Base-by-base conservation (phyloP, 805 yeast genomes). In the Monosporozyma siamensis region DNA sequence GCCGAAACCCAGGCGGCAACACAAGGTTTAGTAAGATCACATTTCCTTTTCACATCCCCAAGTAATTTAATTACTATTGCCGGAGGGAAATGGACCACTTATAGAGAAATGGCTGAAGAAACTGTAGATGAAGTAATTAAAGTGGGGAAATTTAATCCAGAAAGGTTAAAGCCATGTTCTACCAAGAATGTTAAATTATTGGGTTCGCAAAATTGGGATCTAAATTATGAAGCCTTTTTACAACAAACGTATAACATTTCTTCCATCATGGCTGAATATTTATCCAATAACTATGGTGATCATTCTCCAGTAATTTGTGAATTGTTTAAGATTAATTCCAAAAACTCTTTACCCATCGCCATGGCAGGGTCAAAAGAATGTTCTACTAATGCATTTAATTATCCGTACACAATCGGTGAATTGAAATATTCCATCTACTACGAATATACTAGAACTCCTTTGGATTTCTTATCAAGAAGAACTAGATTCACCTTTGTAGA, bases 11-110 rank as follows among this genome's bases (percentile, higher is more conserved):
- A 32, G 7, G 39, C 17, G 4, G 70, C 80, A 38, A 89, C 97
- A 45, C 92, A 88, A 68, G 89, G 88, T 41, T 71, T 89, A 50
- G 97, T 89, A 35, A 81, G 97, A 69, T 82, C 85, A 52, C 97
- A 89, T 65, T 71, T 89, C 54, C 73, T 89, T 42, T 74, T 82
- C 55, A 71, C 77, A 24, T 75, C 94, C 26, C 78, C 72, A 45
- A 72, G 82, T 43, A 92, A 90, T 21, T 74, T 89, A 52, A 71
- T 89, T 31, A 89, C 97, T 31, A 83, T 89, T 51, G 81, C 95
- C 15, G 97, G 97, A 56, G 97, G 97, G 63, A 89, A 89, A 69
- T 89, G 97, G 97, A 89, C 97, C 42, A 89, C 97, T 29, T 90
- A 89, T 71, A 77, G 97, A 69, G 95, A 87, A 69, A 89, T 89